Evolutionary conservation across 2,329 filamentous ascomycete genomes (phyloP).

Genomic region (Ophiocordyceps camponoti-leonardi): DNA sequence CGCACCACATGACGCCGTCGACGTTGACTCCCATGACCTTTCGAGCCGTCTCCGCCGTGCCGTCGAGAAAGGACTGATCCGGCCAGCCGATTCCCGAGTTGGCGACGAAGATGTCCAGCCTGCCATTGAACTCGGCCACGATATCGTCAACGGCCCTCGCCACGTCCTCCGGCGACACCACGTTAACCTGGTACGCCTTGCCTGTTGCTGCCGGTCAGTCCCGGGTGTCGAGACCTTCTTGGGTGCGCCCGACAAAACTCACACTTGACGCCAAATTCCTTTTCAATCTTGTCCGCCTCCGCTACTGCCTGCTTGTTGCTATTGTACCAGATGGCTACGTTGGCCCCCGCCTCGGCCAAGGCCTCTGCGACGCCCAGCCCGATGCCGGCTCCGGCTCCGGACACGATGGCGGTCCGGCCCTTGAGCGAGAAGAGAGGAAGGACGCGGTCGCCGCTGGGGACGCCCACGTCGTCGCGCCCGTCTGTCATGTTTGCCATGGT

Average conservation of each 20-base stretch:
- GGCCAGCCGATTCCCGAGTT: slow-evolving; percentile 65
- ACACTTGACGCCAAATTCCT: slow-evolving; percentile 52
- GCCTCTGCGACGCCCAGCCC: slow-evolving; percentile 47
- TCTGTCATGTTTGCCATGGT: slow-evolving; percentile 23
- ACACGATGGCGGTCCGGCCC: slow-evolving; percentile 52
- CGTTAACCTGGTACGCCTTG: slow-evolving; percentile 37
- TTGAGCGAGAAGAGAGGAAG: slow-evolving; percentile 52
- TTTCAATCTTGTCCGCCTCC: slow-evolving; percentile 44
- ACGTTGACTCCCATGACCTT: slow-evolving; percentile 56
- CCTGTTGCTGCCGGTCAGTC: slow-evolving; percentile 1
- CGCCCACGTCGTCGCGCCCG: slow-evolving; percentile 37
- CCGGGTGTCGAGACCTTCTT: background rate
- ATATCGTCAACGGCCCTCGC: slow-evolving; percentile 32
- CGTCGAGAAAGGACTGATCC: slow-evolving; percentile 49
- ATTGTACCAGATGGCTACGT: slow-evolving; percentile 59
- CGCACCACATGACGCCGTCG: slow-evolving; percentile 64
- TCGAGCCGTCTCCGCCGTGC: slow-evolving; percentile 43
- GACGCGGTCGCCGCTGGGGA: slow-evolving; percentile 30
- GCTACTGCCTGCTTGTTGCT: slow-evolving; percentile 47
- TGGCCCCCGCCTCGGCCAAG: slow-evolving; percentile 52
- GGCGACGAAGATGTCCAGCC: slow-evolving; percentile 63
- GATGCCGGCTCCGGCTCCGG: slow-evolving; percentile 50
- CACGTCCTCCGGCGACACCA: slow-evolving; percentile 34
- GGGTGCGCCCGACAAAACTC: slow-evolving; percentile 11
- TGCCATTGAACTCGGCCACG: slow-evolving; percentile 51